These are phyloP conservation scores for Pseudoturritis turrita DNA, from an alignment of 345 rosid genomes.

Conservation along the genomic window DNA sequence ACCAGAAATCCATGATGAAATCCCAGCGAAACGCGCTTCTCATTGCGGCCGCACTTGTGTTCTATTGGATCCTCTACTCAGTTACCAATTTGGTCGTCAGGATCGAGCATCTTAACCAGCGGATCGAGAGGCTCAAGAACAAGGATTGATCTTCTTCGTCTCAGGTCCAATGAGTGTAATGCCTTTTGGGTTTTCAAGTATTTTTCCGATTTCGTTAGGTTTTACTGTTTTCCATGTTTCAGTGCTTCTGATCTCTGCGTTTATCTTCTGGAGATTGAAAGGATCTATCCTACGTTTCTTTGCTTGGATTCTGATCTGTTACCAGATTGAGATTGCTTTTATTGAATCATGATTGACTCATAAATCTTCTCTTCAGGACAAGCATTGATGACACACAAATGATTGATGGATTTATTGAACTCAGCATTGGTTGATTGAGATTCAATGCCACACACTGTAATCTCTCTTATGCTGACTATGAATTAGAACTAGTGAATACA, in stretches of 20 bases:
- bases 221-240: background rate
- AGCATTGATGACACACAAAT: background rate
- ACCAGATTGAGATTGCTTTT: background rate
- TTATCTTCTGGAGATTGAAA: background rate
- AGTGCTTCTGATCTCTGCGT: background rate
- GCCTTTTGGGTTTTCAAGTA: background rate
- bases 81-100: conserved; percentile 61
- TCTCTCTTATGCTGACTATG: background rate
- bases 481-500: background rate
- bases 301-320: background rate
- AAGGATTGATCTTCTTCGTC: conserved; percentile 26
- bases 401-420: background rate
- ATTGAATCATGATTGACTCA: background rate
- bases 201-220: background rate
- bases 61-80: conserved; percentile 82
- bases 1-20: conserved; percentile 90
- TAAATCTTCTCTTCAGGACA: background rate
- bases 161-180: conserved; percentile 15
- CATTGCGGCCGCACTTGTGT: conserved; percentile 65
- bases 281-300: background rate
- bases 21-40: conserved; percentile 84
- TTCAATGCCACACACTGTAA: background rate
- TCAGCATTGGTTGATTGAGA: background rate
- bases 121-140: conserved; percentile 68
- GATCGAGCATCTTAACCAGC: conserved; percentile 69